Evolutionary conservation across 2,329 filamentous ascomycete species (phyloP).

Genomic region (Thelonectria discophora): DNA sequence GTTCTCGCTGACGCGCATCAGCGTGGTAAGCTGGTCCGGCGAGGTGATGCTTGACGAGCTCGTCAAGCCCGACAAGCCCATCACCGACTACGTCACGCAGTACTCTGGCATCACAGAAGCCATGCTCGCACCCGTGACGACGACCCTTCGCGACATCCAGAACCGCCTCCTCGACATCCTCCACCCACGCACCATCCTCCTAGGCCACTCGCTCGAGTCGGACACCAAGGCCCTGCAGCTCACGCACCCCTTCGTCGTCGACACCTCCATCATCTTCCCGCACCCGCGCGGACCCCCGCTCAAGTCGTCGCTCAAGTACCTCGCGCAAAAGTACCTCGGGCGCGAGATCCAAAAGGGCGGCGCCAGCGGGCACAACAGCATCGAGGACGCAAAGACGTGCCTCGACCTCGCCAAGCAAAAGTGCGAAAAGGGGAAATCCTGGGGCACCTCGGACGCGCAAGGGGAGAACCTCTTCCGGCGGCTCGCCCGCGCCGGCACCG

Average conservation of each 20-base stretch:
- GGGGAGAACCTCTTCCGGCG: slow-evolving; percentile 92
- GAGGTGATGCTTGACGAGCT: slow-evolving; percentile 85
- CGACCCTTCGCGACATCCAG: slow-evolving; percentile 85
- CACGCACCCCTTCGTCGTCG: slow-evolving; percentile 91
- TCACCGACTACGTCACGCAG: slow-evolving; percentile 89
- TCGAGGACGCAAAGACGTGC: slow-evolving; percentile 91
- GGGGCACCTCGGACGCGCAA: slow-evolving; percentile 81
- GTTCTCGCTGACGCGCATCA: slow-evolving; percentile 88
- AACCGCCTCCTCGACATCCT: slow-evolving; percentile 76
- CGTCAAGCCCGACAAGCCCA: slow-evolving; percentile 88
- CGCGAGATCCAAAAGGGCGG: slow-evolving; percentile 89
- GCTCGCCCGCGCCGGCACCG: slow-evolving; percentile 70
- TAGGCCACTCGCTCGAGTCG: slow-evolving; percentile 84
- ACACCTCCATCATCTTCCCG: slow-evolving; percentile 89
- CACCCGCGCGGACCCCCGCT: slow-evolving; percentile 89
- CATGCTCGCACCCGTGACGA: slow-evolving; percentile 84
- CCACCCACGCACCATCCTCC: slow-evolving; percentile 74
- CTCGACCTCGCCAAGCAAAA: slow-evolving; percentile 95
- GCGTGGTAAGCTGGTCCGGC: slow-evolving; percentile 86
- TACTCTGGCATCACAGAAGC: slow-evolving; percentile 92
- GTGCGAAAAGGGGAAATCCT: slow-evolving; percentile 88
- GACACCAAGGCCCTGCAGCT: slow-evolving; percentile 86
- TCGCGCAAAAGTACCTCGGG: slow-evolving; percentile 84
- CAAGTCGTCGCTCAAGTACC: slow-evolving; percentile 90
- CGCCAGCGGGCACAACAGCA: slow-evolving; percentile 81